Evolutionary conservation across 2,329 filamentous ascomycete genomes (phyloP).

Genomic region (Xylariaceae sp.): DNA sequence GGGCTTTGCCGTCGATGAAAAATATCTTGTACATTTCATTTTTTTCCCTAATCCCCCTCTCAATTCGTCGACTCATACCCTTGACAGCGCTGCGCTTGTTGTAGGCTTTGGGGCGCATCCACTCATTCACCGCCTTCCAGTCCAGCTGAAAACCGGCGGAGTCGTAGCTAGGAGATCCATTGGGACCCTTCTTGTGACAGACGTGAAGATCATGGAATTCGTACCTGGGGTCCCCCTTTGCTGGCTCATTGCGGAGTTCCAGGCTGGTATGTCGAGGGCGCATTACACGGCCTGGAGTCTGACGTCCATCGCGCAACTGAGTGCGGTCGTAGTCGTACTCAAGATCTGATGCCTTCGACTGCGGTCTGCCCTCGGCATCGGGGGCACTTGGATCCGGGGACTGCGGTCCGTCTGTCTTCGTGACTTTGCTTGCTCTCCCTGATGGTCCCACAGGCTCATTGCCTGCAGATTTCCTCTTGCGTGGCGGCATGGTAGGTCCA

Average conservation of each 20-base stretch:
- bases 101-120: constrained; percentile 6
- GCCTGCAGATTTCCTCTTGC: too few species aligned
- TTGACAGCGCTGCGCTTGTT: constrained; percentile 4
- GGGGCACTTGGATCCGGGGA: too few species aligned
- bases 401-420: too few species aligned
- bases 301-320: constrained; percentile 17
- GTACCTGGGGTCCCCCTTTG: constrained; percentile 6
- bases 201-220: constrained; percentile 8
- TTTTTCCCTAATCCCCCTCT: constrained; percentile 2
- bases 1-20: constrained; percentile 8
- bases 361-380: too few species aligned
- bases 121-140: constrained; percentile 9
- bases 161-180: constrained; percentile 13
- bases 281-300: constrained; percentile 15
- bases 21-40: constrained; percentile 6
- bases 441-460: too few species aligned
- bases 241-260: constrained; percentile 3
- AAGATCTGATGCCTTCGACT: too few species aligned
- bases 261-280: constrained; percentile 6
- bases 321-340: constrained; percentile 19
- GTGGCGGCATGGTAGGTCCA: too few species aligned
- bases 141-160: constrained; percentile 13
- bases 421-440: too few species aligned
- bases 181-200: constrained; percentile 10
- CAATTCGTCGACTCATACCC: constrained; percentile 4